Conservation (phyloP, 805 yeast genomes). For the Nakazawaea ernobii region DNA sequence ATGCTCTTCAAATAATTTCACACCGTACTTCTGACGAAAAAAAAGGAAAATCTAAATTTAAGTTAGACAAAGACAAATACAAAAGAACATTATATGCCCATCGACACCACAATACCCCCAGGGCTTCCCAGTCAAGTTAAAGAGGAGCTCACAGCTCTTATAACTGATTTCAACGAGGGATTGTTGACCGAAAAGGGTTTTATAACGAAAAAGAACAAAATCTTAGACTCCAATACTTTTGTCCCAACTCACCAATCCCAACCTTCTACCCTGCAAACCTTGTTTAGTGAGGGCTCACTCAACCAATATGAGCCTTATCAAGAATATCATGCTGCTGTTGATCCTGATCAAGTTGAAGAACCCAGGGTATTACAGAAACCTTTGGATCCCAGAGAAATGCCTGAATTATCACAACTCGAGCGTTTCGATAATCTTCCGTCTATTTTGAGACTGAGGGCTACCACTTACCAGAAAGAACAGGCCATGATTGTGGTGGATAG, state of each 20-base stretch:
- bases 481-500: slow-evolving; percentile 71
- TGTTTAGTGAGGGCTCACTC: slow-evolving; percentile 11
- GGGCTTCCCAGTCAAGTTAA: slow-evolving; percentile 30
- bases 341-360: slow-evolving; percentile 9
- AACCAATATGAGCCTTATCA: background rate
- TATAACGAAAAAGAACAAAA: slow-evolving; percentile 45
- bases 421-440: slow-evolving; percentile 61
- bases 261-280: slow-evolving; percentile 9
- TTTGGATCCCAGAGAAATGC: slow-evolving; percentile 52
- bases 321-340: background rate
- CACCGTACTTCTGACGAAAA: too few species aligned
- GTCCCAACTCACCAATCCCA: slow-evolving; percentile 11
- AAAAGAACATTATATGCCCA: slow-evolving; percentile 7
- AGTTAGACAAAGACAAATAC: too few species aligned
- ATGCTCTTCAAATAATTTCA: too few species aligned
- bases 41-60: too few species aligned
- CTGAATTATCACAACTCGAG: slow-evolving; percentile 29
- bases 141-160: slow-evolving; percentile 34
- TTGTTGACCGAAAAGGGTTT: slow-evolving; percentile 72
- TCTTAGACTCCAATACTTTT: slow-evolving; percentile 20
- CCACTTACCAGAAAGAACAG: slow-evolving; percentile 53
- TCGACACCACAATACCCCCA: slow-evolving; percentile 47
- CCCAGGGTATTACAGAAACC: slow-evolving; percentile 47
- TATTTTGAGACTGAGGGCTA: slow-evolving; percentile 69
- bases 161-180: slow-evolving; percentile 56